phyloP scores from a whole-genome alignment of 139 green algal genomes.

The Coccomyxa sp. region DNA sequence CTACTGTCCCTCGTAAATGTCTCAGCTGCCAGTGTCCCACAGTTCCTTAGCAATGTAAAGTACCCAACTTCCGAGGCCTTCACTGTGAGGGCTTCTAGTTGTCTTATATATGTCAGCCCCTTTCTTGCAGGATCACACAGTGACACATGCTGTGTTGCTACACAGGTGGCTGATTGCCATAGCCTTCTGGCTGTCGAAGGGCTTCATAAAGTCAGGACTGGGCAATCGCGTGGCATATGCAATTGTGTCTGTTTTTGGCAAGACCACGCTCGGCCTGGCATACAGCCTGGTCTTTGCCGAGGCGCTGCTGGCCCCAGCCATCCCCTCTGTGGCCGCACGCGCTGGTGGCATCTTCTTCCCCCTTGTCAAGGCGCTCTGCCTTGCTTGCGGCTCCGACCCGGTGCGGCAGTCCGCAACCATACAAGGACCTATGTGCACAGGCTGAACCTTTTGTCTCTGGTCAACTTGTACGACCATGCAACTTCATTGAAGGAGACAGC shows the following conservation, averaged over 20 bases:
- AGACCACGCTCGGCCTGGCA: constrained; percentile 95
- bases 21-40: neutral
- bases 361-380: constrained; percentile 90
- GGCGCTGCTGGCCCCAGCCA: constrained; percentile 94
- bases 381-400: constrained; percentile 85
- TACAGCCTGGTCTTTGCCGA: constrained; percentile 95
- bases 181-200: constrained; percentile 95
- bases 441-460: too few relatives aligned
- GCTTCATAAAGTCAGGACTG: constrained; percentile 98
- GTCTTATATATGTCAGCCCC: neutral
- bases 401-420: constrained; percentile 19
- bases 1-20: neutral
- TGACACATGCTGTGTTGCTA: neutral
- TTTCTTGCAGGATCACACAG: neutral
- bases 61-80: too few relatives aligned
- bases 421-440: too few relatives aligned
- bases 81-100: neutral
- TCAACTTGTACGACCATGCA: too few relatives aligned
- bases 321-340: constrained; percentile 73
- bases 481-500: too few relatives aligned
- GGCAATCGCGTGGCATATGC: constrained; percentile 95
- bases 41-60: neutral
- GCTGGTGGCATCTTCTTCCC: constrained; percentile 97
- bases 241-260: constrained; percentile 93
- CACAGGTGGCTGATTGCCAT: constrained; percentile 93